Conservation (phyloP, 140 eudicot genomes). For the Flaveria floridana region DNA sequence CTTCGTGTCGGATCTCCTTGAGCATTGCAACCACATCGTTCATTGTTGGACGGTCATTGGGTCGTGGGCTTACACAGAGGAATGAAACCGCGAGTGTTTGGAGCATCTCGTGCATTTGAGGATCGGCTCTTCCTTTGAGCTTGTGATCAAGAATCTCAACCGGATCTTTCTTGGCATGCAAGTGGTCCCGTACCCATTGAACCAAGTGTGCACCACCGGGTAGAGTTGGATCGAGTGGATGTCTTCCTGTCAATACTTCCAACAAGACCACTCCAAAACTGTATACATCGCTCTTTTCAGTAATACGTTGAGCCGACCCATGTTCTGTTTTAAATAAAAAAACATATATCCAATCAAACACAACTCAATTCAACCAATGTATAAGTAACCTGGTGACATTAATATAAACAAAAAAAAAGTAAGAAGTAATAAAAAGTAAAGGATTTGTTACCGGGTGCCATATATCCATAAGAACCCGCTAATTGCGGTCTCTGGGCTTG, state of each 20-base stretch:
- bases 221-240: conserved; percentile 91
- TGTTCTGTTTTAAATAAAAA: conserved; percentile 48
- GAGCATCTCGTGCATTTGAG: conserved; percentile 95
- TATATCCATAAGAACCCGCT: conserved; percentile 97
- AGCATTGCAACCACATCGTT: conserved; percentile 97
- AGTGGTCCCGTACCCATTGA: conserved; percentile 84
- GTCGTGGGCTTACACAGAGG: conserved; percentile 72
- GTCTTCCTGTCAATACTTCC: conserved; percentile 94
- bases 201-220: conserved; percentile 91
- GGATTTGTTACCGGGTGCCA: conserved; percentile 83
- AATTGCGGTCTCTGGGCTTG: conserved; percentile 66
- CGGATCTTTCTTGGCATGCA: conserved; percentile 63
- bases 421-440: background rate
- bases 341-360: background rate
- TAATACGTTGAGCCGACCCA: conserved; percentile 69
- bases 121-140: conserved; percentile 86
- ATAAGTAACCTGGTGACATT: background rate
- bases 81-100: conserved; percentile 90
- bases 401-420: background rate
- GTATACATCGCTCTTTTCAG: conserved; percentile 94
- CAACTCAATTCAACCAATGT: background rate
- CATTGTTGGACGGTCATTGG: conserved; percentile 87
- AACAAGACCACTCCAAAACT: conserved; percentile 87
- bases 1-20: conserved; percentile 71
- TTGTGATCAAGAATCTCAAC: conserved; percentile 71